phyloP scores from a whole-genome alignment of 1,284 basidiomycete species.

The Trametes sp. region DNA sequence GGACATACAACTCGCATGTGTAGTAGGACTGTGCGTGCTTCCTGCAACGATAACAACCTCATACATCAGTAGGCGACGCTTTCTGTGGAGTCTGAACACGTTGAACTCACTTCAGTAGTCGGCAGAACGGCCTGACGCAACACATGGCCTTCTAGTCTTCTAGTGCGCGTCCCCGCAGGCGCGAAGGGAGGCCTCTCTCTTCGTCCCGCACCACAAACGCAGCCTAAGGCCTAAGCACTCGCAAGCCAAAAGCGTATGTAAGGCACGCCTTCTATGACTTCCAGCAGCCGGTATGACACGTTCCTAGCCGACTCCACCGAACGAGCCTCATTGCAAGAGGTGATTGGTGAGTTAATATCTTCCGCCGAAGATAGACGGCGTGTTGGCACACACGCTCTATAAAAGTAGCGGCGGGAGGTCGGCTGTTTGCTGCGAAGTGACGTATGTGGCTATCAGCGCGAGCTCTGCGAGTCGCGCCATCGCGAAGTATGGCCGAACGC shows the following conservation, averaged over 20 bases:
- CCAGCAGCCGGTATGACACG: constrained; percentile 5
- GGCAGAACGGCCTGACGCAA: not conserved
- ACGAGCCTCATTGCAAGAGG: not conserved
- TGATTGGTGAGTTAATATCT: constrained; percentile 8
- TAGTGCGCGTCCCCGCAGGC: not conserved
- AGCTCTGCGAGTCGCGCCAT: not conserved
- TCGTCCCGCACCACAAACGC: not conserved
- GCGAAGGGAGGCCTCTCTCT: not conserved
- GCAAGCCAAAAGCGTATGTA: not conserved
- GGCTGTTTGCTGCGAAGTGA: constrained; percentile 12
- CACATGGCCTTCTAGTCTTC: constrained; percentile 1
- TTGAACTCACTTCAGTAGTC: not conserved
- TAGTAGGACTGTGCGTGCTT: no score
- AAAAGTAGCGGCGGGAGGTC: not conserved
- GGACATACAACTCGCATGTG: no score
- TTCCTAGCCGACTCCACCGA: constrained; percentile 17
- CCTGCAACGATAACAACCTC: no score
- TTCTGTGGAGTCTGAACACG: not conserved
- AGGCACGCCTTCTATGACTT: not conserved
- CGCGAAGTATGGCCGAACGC: constrained; percentile 11
- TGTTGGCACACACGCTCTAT: not conserved
- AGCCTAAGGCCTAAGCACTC: not conserved
- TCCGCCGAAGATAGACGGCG: constrained; percentile 1
- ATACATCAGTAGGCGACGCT: no score
- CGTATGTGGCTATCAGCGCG: constrained; percentile 7